Evolutionary conservation across 1,139 yeast species (phyloP), one percentile per base, ranked within the genome.

Genomic region (Debaryomyces nepalensis): DNA sequence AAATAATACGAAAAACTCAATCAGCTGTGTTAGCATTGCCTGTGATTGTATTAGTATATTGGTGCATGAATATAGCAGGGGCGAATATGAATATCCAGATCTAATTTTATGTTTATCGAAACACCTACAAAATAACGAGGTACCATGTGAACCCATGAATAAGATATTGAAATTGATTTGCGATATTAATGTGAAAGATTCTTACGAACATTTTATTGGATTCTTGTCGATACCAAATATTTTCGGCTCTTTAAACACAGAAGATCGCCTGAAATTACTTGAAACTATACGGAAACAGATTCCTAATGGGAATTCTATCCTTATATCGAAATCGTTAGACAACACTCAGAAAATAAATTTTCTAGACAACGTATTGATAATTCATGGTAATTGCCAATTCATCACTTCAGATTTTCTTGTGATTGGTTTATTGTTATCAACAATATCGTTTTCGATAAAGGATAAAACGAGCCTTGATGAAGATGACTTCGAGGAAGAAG

Each of bases 341-440:
- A 40, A 41, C 4, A 9, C 12, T 4, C 45, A 44, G 8, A 48
- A 50, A 32, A 44, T 54, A 8, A 31, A 46, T 6, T 42, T 66
- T 18, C 45, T 63, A 5, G 49, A 55, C n/a, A 53, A 56, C 26
- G 59, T 46, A 42, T 42, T 65, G 7, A 34, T 37, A 1, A 47
- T 59, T 3, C 64, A 57, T 37, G 64, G 58, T 1, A 40, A 48
- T n/a, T 31, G 35, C 5, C 37, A 44, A 9, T 61, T 54, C 40
- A 24, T 22, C 1, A 19, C 43, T 2, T 47, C 44, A 1, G 71
- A 67, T 42, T 64, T 51, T 43, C 7, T 41, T 5, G 45, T 54
- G 3, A 48, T 67, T 14, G 63, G 58, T 1, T 46, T 51, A 5
- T 48, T 68, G 5, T 52, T 68, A 5, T 50, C 61, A 2, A 44